Evolutionary conservation across 257 asterid species (phyloP), one percentile per base, ranked within the genome.

Genomic region (Przewalskia tangutica): DNA sequence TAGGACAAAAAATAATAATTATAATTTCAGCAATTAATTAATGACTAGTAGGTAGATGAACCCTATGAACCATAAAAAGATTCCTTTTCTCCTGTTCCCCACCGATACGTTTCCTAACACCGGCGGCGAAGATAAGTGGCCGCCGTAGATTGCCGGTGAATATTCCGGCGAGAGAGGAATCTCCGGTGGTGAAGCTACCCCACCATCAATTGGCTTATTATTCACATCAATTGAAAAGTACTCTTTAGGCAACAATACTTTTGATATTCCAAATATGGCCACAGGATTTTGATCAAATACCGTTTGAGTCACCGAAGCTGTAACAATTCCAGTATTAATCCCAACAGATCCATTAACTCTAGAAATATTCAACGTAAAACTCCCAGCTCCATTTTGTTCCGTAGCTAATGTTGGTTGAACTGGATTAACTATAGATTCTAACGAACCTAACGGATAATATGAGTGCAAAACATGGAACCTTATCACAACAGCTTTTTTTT

Each of bases 201-300:
- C 92, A 36, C 87, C 8, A 1, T 46, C 53, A 17, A 86, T 73
- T 53, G 93, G 91, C 59, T 78, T 88, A 50, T 88, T 83, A 50
- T 88, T 83, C 81, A 82, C 85, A 71, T 83, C 91, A 82, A 89
- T 85, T 23, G 95, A 91, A 70, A 95, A 95, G 54, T 84, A 89
- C 56, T 95, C 99, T 65, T 58, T 85, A 6, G 99, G 98, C 73
- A 95, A 85, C 67, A 95, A 84, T 0, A 95, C 99, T 56, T 79
- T 86, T 0, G 97, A 95, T 5, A 95, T 88, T 60, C 99, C 98
- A 27, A 95, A 95, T 55, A 95, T 93, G 1, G 99, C 93, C n/a
- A 95, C 95, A 9, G 99, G 99, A 7, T 95, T 95, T 85, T 93
- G 95, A 86, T 95, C 98, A 82, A 92, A 90, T 62, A 93, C 97